phyloP scores from a whole-genome alignment of 2,329 filamentous ascomycete genomes.

The Sporothrix mexicana region DNA sequence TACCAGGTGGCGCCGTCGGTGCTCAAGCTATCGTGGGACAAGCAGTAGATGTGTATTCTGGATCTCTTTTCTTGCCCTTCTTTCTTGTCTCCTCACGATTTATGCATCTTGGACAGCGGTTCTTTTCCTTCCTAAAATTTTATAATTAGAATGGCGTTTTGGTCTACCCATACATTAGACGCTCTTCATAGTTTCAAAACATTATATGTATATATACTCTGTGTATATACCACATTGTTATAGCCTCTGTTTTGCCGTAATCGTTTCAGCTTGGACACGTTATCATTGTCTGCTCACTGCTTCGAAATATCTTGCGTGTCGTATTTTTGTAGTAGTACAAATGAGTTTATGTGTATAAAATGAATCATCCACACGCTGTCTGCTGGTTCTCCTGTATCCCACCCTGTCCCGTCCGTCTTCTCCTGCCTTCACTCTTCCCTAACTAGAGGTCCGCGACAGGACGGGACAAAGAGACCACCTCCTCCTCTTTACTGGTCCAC shows the following conservation, averaged over 20 bases:
- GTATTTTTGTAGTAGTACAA: constrained; percentile 28
- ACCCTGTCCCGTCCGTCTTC: background rate
- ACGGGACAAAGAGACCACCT: background rate
- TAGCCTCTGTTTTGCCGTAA: background rate
- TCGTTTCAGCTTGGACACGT: background rate
- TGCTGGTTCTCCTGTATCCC: background rate
- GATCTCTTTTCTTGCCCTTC: background rate
- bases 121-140: background rate
- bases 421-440: too few species aligned
- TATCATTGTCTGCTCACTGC: background rate
- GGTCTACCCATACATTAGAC: background rate
- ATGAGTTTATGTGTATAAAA: constrained; percentile 7
- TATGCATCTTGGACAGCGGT: background rate
- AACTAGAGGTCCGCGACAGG: too few species aligned
- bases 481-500: constrained; percentile 46
- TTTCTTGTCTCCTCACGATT: background rate
- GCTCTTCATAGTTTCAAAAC: constrained; percentile 3
- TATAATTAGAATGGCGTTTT: constrained; percentile 26
- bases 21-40: constrained; percentile 82
- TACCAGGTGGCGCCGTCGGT: constrained; percentile 79
- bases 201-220: background rate
- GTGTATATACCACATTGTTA: background rate
- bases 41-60: constrained; percentile 52
- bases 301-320: background rate
- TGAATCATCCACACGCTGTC: constrained; percentile 11